Conservation (phyloP, 805 yeast species). For the Yarrowia sp. region DNA sequence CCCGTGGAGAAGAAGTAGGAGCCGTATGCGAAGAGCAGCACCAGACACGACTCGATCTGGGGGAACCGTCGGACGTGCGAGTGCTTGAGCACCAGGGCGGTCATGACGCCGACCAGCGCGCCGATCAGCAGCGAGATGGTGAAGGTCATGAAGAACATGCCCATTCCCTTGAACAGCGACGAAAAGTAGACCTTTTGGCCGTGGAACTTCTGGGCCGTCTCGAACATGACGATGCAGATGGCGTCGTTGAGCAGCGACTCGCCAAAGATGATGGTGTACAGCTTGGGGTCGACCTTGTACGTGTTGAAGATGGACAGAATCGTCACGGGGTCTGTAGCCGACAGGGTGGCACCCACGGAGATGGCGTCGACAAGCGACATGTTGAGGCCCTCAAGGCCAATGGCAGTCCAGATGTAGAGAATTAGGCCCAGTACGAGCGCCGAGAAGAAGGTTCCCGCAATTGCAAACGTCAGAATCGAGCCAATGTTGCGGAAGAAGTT, state of each 20-base stretch:
- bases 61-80: slow-evolving; percentile 92
- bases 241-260: slow-evolving; percentile 96
- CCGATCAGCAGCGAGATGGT: slow-evolving; percentile 90
- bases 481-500: slow-evolving; percentile 92
- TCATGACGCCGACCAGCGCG: slow-evolving; percentile 77
- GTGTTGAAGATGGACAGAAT: slow-evolving; percentile 94
- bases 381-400: slow-evolving; percentile 84
- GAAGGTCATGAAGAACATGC: slow-evolving; percentile 88
- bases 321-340: slow-evolving; percentile 98
- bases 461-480: slow-evolving; percentile 87
- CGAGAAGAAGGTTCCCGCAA: slow-evolving; percentile 93
- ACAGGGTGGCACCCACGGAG: slow-evolving; percentile 94
- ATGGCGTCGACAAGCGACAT: slow-evolving; percentile 96
- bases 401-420: slow-evolving; percentile 81
- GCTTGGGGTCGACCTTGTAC: slow-evolving; percentile 95
- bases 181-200: slow-evolving; percentile 70
- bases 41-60: slow-evolving; percentile 94
- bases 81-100: slow-evolving; percentile 87
- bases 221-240: slow-evolving; percentile 97
- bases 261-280: slow-evolving; percentile 95
- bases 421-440: slow-evolving; percentile 89
- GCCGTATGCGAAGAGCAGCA: slow-evolving; percentile 86
- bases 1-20: slow-evolving; percentile 98
- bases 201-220: slow-evolving; percentile 94
- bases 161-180: slow-evolving; percentile 79